Evolutionary conservation across 2,329 filamentous ascomycete genomes (phyloP).

Genomic region (Coniosporium uncinatum): DNA sequence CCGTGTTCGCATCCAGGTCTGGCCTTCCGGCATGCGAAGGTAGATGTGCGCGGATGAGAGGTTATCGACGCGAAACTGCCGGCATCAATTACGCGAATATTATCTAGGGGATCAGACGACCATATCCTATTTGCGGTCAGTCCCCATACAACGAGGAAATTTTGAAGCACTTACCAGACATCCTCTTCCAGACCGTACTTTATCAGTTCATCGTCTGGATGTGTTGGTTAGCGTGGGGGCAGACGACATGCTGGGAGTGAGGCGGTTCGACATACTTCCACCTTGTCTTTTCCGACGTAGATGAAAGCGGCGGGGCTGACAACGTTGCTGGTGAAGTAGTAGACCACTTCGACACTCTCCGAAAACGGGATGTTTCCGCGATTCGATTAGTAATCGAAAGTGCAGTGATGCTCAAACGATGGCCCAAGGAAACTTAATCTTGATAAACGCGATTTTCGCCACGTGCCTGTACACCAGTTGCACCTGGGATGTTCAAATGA

Average conservation of each 20-base stretch:
- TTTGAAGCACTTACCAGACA: constrained; percentile 64
- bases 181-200: constrained; percentile 93
- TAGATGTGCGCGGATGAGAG: constrained; percentile 96
- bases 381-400: too few species aligned
- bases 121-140: background rate
- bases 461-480: too few species aligned
- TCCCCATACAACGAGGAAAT: constrained; percentile 5
- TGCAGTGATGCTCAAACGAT: too few species aligned
- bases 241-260: too few species aligned
- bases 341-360: constrained; percentile 72
- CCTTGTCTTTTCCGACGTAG: constrained; percentile 98
- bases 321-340: constrained; percentile 86
- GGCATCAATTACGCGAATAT: too few species aligned
- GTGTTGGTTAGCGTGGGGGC: too few species aligned
- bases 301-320: constrained; percentile 81
- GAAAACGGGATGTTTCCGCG: too few species aligned
- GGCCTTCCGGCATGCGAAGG: constrained; percentile 72
- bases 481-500: too few species aligned
- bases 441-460: too few species aligned
- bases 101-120: too few species aligned
- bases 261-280: constrained; percentile 48
- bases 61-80: constrained; percentile 96
- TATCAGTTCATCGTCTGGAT: constrained; percentile 94
- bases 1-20: constrained; percentile 77
- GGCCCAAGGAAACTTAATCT: too few species aligned